Evolutionary conservation across 805 yeast genomes (phyloP).

Genomic region (Candida glaebosa): DNA sequence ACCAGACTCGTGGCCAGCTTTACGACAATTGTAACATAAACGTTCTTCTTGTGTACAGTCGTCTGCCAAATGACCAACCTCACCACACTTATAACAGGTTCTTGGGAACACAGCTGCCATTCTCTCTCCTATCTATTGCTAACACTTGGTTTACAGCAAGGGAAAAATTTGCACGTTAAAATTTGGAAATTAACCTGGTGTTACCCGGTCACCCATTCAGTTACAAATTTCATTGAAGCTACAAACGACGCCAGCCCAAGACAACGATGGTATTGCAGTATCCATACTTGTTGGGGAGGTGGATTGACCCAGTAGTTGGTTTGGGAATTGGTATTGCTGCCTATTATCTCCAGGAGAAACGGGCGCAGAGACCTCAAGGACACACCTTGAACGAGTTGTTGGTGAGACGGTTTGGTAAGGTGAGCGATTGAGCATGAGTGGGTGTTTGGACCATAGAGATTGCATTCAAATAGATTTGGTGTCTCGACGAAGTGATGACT

Average conservation of each 20-base stretch:
- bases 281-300: slow-evolving; percentile 50
- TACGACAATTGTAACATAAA: slow-evolving; percentile 88
- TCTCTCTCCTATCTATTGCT: neutral
- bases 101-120: slow-evolving; percentile 54
- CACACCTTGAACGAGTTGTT: slow-evolving; percentile 57
- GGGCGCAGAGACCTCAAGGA: slow-evolving; percentile 56
- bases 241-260: too few relatives aligned
- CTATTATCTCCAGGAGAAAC: slow-evolving; percentile 59
- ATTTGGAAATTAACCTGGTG: too few relatives aligned
- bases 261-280: slow-evolving; percentile 35
- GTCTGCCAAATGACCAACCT: slow-evolving; percentile 87
- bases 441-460: neutral
- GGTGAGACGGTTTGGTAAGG: slow-evolving; percentile 18
- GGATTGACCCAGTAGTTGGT: slow-evolving; percentile 64
- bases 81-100: slow-evolving; percentile 91
- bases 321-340: slow-evolving; percentile 59
- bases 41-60: slow-evolving; percentile 81
- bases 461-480: neutral
- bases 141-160: neutral
- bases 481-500: neutral
- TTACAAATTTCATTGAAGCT: too few relatives aligned
- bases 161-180: neutral
- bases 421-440: slow-evolving; percentile 4
- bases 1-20: slow-evolving; percentile 84
- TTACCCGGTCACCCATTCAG: neutral